Evolutionary conservation across 139 green algal genomes (phyloP), one percentile per base, ranked within the genome.

Genomic region (Chlorella vulgaris): DNA sequence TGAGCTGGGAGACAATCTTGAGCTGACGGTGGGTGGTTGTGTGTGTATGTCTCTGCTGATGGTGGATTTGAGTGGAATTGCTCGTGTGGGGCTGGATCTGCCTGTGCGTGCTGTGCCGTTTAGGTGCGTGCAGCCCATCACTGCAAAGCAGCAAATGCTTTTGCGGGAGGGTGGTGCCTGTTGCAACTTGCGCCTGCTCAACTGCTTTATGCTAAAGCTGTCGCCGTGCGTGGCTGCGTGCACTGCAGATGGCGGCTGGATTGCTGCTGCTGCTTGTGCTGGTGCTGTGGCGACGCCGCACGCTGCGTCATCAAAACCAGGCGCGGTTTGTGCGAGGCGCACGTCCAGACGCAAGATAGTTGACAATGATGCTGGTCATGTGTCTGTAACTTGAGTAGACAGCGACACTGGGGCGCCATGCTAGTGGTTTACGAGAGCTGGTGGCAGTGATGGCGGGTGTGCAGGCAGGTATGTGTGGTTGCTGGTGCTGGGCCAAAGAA

Each of bases 271-370:
- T 86, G 50, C 77, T 90, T 22, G 76, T 38, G 50, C 75, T 90
- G 78, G 86, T 90, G 35, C 83, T 90, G 35, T 85, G 86, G 70
- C 83, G 86, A 55, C 77, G 85, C 26, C 66, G 68, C 21, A 63
- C 53, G 31, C 51, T 90, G 81, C 84, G 86, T n/a, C 24, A 53
- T 1, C 53, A 80, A 39, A 35, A 51, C 29, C 58, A 47, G 40
- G 28, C 29, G 73, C 62, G 40, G 53, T 79, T 79, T 69, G 73
- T 79, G 53, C 35, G 33, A 33, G 73, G 42, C 8, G 53, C 55
- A n/a, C 55, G 18, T 15, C 18, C 55, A 8, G 15, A 5, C 18
- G 73, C 35, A 26, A 18, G 24, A 19, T 53, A 36, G 15, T 29
- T 53, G 26, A 21, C 36, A 7, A 53, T 79, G 53, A n/a, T n/a